These are phyloP conservation scores for Septoria petroselini DNA, from an alignment of 2,329 filamentous ascomycete species.

Conservation along the genomic window DNA sequence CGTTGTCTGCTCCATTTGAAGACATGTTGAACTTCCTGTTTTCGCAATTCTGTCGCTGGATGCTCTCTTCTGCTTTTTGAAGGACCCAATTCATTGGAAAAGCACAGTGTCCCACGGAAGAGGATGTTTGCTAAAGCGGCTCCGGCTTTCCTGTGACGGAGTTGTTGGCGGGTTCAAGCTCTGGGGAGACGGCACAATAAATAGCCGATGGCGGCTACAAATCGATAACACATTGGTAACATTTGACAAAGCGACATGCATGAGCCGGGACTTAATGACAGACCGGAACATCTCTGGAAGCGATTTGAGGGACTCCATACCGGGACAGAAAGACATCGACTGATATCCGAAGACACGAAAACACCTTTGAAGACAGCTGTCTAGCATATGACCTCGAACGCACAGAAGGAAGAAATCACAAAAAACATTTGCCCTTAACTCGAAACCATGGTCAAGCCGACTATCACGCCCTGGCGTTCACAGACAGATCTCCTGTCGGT, in stretches of 20 bases:
- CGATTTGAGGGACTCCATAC: no score
- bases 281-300: no score
- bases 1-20: conserved; percentile 4
- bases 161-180: neutral
- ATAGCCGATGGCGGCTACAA: conserved; percentile 3
- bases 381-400: neutral
- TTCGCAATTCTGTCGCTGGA: conserved; percentile 5
- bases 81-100: conserved; percentile 3
- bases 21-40: conserved; percentile 12
- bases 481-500: conserved; percentile 63
- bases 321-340: neutral
- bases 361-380: no score
- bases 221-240: conserved; percentile 14
- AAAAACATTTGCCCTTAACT: neutral
- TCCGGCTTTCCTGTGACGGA: conserved; percentile 9
- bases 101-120: neutral
- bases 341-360: neutral
- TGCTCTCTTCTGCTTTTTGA: neutral
- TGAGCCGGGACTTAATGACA: no score
- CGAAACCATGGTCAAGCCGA: conserved; percentile 62
- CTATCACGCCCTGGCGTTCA: conserved; percentile 71
- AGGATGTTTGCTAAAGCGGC: neutral
- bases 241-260: conserved; percentile 3
- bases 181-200: no score
- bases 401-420: neutral